Conservation (phyloP, 768 basidiomycete species). For the Cystobasidium onofrii region DNA sequence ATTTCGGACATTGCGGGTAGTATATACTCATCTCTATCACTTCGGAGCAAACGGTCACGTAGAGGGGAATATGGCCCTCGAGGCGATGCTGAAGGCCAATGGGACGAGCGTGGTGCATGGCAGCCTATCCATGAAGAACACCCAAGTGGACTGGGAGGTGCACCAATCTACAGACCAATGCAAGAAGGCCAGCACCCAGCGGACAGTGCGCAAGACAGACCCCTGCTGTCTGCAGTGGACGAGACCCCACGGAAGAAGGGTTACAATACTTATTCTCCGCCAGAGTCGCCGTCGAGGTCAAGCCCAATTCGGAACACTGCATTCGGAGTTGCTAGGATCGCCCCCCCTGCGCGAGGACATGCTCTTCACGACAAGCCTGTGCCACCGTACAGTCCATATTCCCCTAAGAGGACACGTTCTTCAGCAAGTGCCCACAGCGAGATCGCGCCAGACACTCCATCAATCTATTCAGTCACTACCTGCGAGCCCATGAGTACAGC, state of each 20-base stretch:
- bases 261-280: slow-evolving; percentile 9
- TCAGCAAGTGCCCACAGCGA: slow-evolving; percentile 1
- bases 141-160: neutral
- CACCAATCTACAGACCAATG: neutral
- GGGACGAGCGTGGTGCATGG: slow-evolving; percentile 28
- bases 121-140: neutral
- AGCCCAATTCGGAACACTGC: neutral
- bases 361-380: slow-evolving; percentile 20
- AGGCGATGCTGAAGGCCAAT: neutral
- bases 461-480: slow-evolving; percentile 8
- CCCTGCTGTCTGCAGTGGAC: slow-evolving; percentile 6
- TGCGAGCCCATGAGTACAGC: slow-evolving; percentile 10
- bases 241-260: slow-evolving; percentile 16
- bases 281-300: neutral
- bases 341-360: neutral
- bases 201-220: slow-evolving; percentile 2
- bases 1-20: neutral
- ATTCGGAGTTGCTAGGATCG: neutral
- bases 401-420: neutral
- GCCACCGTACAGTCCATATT: neutral
- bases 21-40: slow-evolving; percentile 23
- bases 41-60: slow-evolving; percentile 14
- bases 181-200: neutral
- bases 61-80: neutral
- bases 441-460: slow-evolving; percentile 4